phyloP scores from a whole-genome alignment of 1,284 basidiomycete species.

The Apiotrichum brassicae region DNA sequence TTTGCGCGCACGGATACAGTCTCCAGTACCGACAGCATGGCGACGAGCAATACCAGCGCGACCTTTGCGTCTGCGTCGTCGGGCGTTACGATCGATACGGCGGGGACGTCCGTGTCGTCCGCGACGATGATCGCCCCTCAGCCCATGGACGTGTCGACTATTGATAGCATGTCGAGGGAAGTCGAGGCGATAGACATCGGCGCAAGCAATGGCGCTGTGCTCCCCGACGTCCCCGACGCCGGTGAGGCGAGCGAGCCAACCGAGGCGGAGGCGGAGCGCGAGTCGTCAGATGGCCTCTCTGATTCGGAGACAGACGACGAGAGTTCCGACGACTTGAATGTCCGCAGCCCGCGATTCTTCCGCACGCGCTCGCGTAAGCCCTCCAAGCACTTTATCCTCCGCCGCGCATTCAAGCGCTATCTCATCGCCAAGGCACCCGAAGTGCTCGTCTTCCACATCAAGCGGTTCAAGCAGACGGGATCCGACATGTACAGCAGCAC shows the following conservation, averaged over 20 bases:
- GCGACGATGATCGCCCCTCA: no score
- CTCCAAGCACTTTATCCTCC: constrained; percentile 54
- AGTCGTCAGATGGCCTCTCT: constrained; percentile 29
- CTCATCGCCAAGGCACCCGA: constrained; percentile 80
- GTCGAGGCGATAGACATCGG: no score
- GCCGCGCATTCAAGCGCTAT: constrained; percentile 86
- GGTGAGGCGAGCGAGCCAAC: not conserved
- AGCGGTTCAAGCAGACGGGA: constrained; percentile 75
- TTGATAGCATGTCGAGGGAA: no score
- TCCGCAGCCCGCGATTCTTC: constrained; percentile 4
- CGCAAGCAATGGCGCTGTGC: not conserved
- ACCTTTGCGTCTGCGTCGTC: no score
- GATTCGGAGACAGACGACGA: constrained; percentile 36
- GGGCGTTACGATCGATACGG: not conserved
- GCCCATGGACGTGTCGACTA: no score
- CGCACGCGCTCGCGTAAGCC: constrained; percentile 13
- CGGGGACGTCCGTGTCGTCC: not conserved
- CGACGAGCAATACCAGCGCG: no score
- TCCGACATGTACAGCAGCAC: constrained; percentile 27
- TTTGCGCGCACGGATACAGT: no score
- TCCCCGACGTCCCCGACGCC: not conserved
- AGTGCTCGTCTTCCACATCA: constrained; percentile 83
- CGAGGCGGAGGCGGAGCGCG: not conserved
- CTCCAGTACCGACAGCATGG: no score
- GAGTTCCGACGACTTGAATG: constrained; percentile 8